Evolutionary conservation across 306 rosid species (phyloP).

Genomic region (Ziziphus jujuba): DNA sequence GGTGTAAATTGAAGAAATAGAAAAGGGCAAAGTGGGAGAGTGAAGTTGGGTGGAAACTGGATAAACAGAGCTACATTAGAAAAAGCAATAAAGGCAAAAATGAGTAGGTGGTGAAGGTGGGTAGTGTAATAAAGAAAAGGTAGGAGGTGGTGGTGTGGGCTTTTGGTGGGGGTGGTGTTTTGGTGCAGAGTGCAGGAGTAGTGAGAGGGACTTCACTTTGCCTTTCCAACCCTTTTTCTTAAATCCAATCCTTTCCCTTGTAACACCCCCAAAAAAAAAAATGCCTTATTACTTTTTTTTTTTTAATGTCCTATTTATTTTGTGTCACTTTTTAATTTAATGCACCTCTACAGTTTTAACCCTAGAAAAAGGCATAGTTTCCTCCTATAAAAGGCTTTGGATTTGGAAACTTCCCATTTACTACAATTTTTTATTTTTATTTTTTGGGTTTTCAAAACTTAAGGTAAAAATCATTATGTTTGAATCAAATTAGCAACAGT

Average conservation of each 20-base stretch:
- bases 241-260: constrained; percentile 16
- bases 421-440: neutral
- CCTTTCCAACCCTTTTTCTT: constrained; percentile 27
- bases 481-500: neutral
- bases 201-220: constrained; percentile 26
- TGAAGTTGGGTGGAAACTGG: constrained; percentile 23
- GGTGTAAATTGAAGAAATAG: constrained; percentile 16
- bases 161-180: neutral
- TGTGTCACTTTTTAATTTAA: too few species aligned
- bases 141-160: constrained; percentile 12
- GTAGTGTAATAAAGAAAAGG: constrained; percentile 47
- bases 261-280: too few species aligned
- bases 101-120: constrained; percentile 49
- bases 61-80: neutral
- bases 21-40: constrained; percentile 23
- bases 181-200: too few species aligned
- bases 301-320: too few species aligned
- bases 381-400: neutral
- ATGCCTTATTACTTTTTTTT: too few species aligned
- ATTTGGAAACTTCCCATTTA: neutral
- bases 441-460: neutral
- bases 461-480: neutral
- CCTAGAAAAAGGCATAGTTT: too few species aligned
- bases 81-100: constrained; percentile 46
- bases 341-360: neutral